Evolutionary conservation across 108 stramenopile genomes (phyloP), one percentile per base, ranked within the genome.

Genomic region (Schizochytrium sp.): DNA sequence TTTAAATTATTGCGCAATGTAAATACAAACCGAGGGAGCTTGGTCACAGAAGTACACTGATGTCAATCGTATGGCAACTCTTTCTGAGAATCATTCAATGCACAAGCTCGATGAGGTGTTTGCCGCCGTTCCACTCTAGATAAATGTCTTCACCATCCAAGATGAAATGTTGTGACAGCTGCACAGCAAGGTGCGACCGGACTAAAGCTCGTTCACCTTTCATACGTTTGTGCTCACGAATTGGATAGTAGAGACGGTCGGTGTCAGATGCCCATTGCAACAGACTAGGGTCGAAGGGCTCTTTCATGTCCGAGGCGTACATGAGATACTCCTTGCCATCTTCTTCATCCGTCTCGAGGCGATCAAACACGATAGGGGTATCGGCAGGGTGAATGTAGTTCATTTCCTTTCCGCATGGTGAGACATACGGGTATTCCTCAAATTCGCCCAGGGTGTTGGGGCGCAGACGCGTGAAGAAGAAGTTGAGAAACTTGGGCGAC

Each of bases 321-420:
- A n/a, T n/a, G 47, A 83, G 76, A 53, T 83, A 83, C 76, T 83
- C 76, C 47, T 83, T 83, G 64, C 64, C 64, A 3, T 69, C 64
- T 40, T 83, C 47, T 49, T 55, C 76, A 10, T 83, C 76, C 50
- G 28, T 83, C 40, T 55, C 76, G 5, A 83, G 47, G 28, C 47
- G 19, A 61, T 88, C 60, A 61, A 88, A 88, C 12, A 88, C 88
- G 46, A 88, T 88, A 41, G 88, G 59, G 2, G 88, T 88, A 61
- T 88, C 88, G 5, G 88, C 88, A 4, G 83, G 56, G 3, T 3
- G 40, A n/a, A 89, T 56, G 4, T 50, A 89, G 55, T 89, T 89
- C 89, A 83, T 89, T 55, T 89, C 89, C 89, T 89, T 89, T 19
- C 73, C 89, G 44, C 89, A 89, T 0, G 89, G 89, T 17, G 56